Evolutionary conservation across 768 basidiomycete species (phyloP), one percentile per base, ranked within the genome.

Genomic region (Agrocybe praecox): DNA sequence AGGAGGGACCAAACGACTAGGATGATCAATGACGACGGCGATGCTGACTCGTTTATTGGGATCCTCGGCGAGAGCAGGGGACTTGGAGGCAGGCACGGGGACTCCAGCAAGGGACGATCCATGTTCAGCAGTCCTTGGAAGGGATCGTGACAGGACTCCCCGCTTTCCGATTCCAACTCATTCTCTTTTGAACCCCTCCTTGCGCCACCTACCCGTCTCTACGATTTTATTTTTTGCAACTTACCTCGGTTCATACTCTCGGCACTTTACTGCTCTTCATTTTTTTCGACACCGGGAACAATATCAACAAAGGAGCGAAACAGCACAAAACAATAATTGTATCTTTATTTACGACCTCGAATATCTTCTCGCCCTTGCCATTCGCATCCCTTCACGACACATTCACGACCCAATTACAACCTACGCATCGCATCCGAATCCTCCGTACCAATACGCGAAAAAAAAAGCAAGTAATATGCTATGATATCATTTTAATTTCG

Each of bases 11-110:
- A 65, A 61, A 36, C 56, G 57, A 29, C 26, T 46, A 23, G 57
- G 57, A 42, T 65, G 65, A 17, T 40, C 6, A 12, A 40, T 5
- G 72, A 72, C 5, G 71, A 68, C 45, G 70, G 71, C n/a, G 65
- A 69, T 46, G 47, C 54, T n/a, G 68, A 67, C 26, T 63, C 62
- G 14, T 67, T 67, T 50, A 58, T 58, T 36, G 66, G 65, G 17
- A 65, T 70, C 40, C 49, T 66, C 17, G 57, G 54, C 24, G 55
- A 55, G 40, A 11, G 51, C 17, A 43, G 52, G 29, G 36, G 40
- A 2, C 3, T n/a, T 0, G 45, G 45, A 1, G 45, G 23, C 6
- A 44, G 43, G 17, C 21, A 29, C 17, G 52, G 43, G 12, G 29
- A 23, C 6, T 21, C 42, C 23, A 53, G 21, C n/a, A 18, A 33